These are phyloP conservation scores for Emericellopsis cladophorae DNA, from an alignment of 2,329 filamentous ascomycete species.

Conservation along the genomic window DNA sequence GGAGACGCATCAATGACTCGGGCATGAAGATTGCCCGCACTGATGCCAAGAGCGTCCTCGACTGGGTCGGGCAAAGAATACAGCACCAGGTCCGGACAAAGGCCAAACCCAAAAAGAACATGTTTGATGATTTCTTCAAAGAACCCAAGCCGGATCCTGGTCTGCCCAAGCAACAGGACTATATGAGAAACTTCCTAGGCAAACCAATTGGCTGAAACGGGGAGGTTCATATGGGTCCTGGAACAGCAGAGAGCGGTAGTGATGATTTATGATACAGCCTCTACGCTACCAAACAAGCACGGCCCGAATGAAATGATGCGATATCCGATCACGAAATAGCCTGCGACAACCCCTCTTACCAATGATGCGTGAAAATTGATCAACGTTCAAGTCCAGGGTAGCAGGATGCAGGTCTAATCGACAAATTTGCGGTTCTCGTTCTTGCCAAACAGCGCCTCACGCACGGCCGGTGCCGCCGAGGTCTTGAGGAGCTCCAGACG, in stretches of 20 bases:
- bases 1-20: slow-evolving; percentile 56
- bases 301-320: slow-evolving; percentile 10
- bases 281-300: slow-evolving; percentile 17
- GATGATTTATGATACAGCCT: slow-evolving; percentile 11
- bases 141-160: slow-evolving; percentile 18
- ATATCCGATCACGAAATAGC: slow-evolving; percentile 5
- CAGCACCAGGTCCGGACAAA: slow-evolving; percentile 57
- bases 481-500: slow-evolving; percentile 75
- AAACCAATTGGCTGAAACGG: slow-evolving; percentile 7
- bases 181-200: slow-evolving; percentile 34
- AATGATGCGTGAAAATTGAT: slow-evolving; percentile 4
- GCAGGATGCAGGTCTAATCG: slow-evolving; percentile 44
- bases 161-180: slow-evolving; percentile 30
- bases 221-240: background rate
- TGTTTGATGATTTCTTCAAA: slow-evolving; percentile 25
- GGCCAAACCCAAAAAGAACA: slow-evolving; percentile 36
- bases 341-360: slow-evolving; percentile 5
- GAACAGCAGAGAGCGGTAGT: background rate
- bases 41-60: slow-evolving; percentile 64
- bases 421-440: slow-evolving; percentile 94
- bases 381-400: too few relatives aligned
- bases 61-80: slow-evolving; percentile 63
- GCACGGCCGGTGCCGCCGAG: slow-evolving; percentile 71
- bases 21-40: slow-evolving; percentile 61
- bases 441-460: slow-evolving; percentile 80